Percentiles rank a stretch among this genome's conserved stretches.
These are phyloP conservation scores for Globisporangium okanoganense DNA, from an alignment of 352 stramenopile species.

Conservation along the genomic window DNA sequence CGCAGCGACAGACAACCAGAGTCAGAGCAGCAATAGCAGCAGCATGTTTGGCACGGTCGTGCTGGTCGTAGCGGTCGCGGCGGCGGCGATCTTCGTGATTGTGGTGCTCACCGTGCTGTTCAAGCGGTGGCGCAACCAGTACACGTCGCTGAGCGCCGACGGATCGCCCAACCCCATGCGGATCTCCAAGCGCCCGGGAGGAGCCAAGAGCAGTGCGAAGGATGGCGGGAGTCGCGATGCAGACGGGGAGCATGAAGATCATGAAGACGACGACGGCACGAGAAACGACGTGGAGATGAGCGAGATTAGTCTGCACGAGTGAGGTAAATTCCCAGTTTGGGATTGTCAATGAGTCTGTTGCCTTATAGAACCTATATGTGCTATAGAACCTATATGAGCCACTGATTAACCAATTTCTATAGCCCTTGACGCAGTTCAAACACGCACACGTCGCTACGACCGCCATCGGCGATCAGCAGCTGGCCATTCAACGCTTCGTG, in stretches of 20 bases:
- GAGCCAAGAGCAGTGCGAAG: conserved; percentile 3
- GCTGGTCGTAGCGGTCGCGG: conserved; percentile 27
- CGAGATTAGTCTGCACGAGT: conserved; percentile 52
- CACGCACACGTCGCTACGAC: conserved; percentile 8
- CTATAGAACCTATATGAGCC: too few species aligned
- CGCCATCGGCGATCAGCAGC: conserved; percentile 8
- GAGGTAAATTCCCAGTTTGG: background rate
- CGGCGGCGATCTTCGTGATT: conserved; percentile 25
- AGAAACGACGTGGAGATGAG: conserved; percentile 33
- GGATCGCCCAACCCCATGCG: conserved; percentile 1
- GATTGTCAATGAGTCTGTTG: background rate
- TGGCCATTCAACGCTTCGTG: background rate
- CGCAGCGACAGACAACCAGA: background rate
- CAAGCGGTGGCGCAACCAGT: conserved; percentile 59
- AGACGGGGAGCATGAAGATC: conserved; percentile 16
- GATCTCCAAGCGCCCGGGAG: conserved; percentile 11
- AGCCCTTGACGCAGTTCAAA: conserved; percentile 2
- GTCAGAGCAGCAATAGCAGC: conserved; percentile 18
- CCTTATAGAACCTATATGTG: background rate
- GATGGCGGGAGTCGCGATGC: background rate
- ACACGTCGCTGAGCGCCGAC: conserved; percentile 38
- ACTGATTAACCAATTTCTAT: background rate
- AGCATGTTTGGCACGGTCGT: conserved; percentile 34
- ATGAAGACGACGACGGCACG: conserved; percentile 4
- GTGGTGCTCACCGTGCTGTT: conserved; percentile 32